Evolutionary conservation across 1,139 yeast genomes (phyloP).

Genomic region (Taphrina populina): DNA sequence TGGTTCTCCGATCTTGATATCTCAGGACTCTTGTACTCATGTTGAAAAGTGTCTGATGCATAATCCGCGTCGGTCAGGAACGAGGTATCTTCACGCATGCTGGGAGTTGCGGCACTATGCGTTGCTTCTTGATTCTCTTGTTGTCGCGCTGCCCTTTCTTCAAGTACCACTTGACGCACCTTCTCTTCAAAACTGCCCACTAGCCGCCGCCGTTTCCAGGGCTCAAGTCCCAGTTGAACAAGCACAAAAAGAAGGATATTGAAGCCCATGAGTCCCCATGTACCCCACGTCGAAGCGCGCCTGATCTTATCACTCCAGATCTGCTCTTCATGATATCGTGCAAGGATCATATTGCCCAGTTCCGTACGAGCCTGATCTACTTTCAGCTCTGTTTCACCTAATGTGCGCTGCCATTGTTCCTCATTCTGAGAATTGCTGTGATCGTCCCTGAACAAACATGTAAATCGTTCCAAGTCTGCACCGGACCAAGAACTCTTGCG

Average conservation of each 20-base stretch:
- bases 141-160: slow-evolving; percentile 8
- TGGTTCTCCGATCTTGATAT: neutral
- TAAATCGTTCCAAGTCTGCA: slow-evolving; percentile 76
- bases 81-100: neutral
- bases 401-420: slow-evolving; percentile 51
- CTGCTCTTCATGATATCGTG: slow-evolving; percentile 94
- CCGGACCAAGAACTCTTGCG: slow-evolving; percentile 81
- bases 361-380: slow-evolving; percentile 72
- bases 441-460: slow-evolving; percentile 74
- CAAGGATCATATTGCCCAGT: slow-evolving; percentile 72
- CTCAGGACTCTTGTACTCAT: neutral
- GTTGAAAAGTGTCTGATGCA: neutral
- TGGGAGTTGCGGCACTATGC: neutral
- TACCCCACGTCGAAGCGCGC: slow-evolving; percentile 95
- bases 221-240: slow-evolving; percentile 86
- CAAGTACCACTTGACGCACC: slow-evolving; percentile 29
- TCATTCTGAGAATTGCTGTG: slow-evolving; percentile 71
- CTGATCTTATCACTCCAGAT: slow-evolving; percentile 97
- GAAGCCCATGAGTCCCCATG: slow-evolving; percentile 84
- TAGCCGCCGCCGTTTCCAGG: slow-evolving; percentile 82
- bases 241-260: slow-evolving; percentile 73
- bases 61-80: slow-evolving; percentile 19
- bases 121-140: neutral
- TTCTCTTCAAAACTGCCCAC: slow-evolving; percentile 47
- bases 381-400: slow-evolving; percentile 59